Conservation (phyloP, 2,329 filamentous ascomycete genomes). For the Arthrobotrys musiformis region DNA sequence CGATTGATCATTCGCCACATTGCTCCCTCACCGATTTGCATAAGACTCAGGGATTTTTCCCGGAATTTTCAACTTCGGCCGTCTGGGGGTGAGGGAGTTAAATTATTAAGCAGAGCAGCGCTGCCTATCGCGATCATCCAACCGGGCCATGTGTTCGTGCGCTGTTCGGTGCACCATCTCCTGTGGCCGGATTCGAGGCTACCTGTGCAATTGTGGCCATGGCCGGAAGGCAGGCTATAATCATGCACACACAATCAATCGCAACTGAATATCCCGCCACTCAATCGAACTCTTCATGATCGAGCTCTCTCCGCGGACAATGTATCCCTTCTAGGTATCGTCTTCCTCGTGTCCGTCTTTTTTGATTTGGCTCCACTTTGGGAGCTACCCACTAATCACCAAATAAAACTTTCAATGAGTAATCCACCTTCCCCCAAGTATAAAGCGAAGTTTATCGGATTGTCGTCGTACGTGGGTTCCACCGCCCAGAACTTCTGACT, state of each 20-base stretch:
- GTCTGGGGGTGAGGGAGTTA: background rate
- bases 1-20: background rate
- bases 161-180: background rate
- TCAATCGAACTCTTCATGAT: background rate
- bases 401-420: background rate
- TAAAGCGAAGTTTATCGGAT: no score
- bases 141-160: background rate
- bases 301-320: conserved; percentile 1
- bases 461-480: background rate
- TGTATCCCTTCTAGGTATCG: conserved; percentile 7
- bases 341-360: background rate
- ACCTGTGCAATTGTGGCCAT: no score
- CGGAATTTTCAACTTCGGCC: background rate
- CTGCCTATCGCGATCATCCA: conserved; percentile 11
- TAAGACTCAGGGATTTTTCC: no score
- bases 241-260: background rate
- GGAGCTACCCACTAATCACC: conserved; percentile 16
- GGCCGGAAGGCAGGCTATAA: conserved; percentile 6
- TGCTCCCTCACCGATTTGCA: background rate
- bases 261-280: no score
- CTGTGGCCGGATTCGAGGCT: no score
- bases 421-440: conserved; percentile 16
- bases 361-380: background rate
- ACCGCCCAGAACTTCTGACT: background rate
- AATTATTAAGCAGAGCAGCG: background rate